Conservation (phyloP, 2,329 filamentous ascomycete genomes). For the Alternaria infectoria region DNA sequence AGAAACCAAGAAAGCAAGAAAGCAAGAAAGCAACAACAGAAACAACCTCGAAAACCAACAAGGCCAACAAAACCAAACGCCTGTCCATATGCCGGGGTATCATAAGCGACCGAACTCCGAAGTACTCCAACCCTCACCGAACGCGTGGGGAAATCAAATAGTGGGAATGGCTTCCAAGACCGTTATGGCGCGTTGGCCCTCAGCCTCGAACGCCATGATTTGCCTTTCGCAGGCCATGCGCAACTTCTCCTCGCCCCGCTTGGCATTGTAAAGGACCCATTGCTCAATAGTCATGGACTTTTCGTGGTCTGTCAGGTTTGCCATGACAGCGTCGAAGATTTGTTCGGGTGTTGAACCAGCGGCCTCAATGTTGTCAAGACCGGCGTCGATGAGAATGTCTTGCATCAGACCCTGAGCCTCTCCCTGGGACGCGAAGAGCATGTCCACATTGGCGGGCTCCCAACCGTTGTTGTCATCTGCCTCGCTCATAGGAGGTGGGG, state of each 20-base stretch:
- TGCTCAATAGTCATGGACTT: constrained; percentile 92
- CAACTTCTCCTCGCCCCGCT: constrained; percentile 78
- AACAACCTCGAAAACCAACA: constrained; percentile 5
- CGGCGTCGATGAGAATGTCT: constrained; percentile 36
- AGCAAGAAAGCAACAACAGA: background rate
- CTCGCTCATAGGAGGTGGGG: constrained; percentile 22
- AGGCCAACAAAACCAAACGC: constrained; percentile 10
- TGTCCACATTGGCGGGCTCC: constrained; percentile 77
- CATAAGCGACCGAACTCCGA: constrained; percentile 25
- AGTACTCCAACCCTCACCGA: constrained; percentile 9
- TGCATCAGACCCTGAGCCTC: constrained; percentile 30
- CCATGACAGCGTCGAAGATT: constrained; percentile 60
- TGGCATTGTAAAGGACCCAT: constrained; percentile 86
- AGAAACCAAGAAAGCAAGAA: too few relatives aligned
- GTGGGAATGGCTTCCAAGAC: constrained; percentile 66
- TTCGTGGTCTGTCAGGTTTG: constrained; percentile 74
- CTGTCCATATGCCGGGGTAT: constrained; percentile 25
- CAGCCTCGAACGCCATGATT: constrained; percentile 80
- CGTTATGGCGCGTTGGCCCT: constrained; percentile 79
- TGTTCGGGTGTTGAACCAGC: constrained; percentile 31
- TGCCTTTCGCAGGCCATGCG: constrained; percentile 82
- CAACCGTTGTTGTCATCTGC: constrained; percentile 58
- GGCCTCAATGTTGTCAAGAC: constrained; percentile 37
- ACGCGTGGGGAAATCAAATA: constrained; percentile 11
- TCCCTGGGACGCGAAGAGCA: constrained; percentile 60